These are phyloP conservation scores for Vickermania ingenoplastis DNA, from an alignment of 208 protist genomes.

Conservation along the genomic window DNA sequence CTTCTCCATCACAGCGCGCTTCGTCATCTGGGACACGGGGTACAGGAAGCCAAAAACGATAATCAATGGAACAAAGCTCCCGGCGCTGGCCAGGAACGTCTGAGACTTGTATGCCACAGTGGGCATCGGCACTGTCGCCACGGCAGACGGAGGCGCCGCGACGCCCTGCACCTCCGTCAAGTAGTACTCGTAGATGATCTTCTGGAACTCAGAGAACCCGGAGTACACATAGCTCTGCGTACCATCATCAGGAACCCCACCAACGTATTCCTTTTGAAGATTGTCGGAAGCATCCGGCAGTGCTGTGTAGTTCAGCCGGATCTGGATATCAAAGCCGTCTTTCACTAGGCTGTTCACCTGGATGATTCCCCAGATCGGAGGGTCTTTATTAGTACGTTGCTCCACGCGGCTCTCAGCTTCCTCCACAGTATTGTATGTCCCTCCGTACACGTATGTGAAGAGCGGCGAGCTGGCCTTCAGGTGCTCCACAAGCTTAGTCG, in stretches of 20 bases:
- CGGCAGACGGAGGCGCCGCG: too few species aligned
- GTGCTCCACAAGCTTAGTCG: constrained; percentile 19
- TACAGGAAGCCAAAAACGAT: too few species aligned
- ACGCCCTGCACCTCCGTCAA: too few species aligned
- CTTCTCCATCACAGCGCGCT: too few species aligned
- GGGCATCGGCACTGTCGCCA: too few species aligned
- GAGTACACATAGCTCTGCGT: constrained; percentile 35
- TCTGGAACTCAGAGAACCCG: constrained; percentile 37
- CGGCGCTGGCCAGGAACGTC: too few species aligned
- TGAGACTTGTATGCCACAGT: too few species aligned
- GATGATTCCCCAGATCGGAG: constrained; percentile 37
- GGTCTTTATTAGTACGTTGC: constrained; percentile 14
- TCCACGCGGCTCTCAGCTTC: constrained; percentile 16
- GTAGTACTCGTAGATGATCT: constrained; percentile 27
- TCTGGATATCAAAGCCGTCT: constrained; percentile 25
- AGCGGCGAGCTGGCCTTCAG: constrained; percentile 17
- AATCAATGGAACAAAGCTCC: too few species aligned
- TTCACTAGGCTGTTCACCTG: constrained; percentile 23
- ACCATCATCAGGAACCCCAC: constrained; percentile 12
- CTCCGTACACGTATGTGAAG: constrained; percentile 43
- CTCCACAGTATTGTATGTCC: constrained; percentile 11
- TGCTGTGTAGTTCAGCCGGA: constrained; percentile 43
- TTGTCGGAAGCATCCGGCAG: constrained; percentile 18
- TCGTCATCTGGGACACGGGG: too few species aligned
- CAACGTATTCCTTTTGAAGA: constrained; percentile 17